Conservation (phyloP, 2,329 filamentous ascomycete genomes). For the Xylaria hypoxylon region DNA sequence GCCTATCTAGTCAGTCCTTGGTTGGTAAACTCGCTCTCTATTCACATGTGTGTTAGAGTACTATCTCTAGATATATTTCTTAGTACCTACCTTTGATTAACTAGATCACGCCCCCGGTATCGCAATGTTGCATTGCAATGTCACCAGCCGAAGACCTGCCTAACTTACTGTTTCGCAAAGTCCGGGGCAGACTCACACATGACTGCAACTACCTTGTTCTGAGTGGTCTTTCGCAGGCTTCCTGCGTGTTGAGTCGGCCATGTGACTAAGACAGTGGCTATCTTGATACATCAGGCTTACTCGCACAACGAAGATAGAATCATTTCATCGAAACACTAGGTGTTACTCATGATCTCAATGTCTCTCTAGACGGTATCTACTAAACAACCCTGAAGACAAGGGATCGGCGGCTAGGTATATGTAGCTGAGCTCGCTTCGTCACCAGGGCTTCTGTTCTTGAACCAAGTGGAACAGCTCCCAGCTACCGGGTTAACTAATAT, state of each 20-base stretch:
- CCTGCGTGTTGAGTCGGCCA: neutral
- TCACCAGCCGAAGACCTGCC: neutral
- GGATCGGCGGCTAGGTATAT: slow-evolving; percentile 17
- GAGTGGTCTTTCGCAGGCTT: neutral
- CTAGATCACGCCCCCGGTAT: no score
- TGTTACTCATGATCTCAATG: slow-evolving; percentile 8
- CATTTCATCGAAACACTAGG: slow-evolving; percentile 10
- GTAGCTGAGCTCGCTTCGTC: slow-evolving; percentile 1
- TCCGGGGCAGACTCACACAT: neutral
- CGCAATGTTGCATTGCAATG: neutral
- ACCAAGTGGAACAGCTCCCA: slow-evolving; percentile 16
- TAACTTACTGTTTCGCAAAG: neutral
- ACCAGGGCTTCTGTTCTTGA: neutral
- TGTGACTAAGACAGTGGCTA: no score
- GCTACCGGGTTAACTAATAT: slow-evolving; percentile 31
- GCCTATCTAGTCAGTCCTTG: neutral
- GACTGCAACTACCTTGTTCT: neutral
- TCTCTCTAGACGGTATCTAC: slow-evolving; percentile 1
- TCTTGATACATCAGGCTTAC: slow-evolving; percentile 13
- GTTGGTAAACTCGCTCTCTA: neutral
- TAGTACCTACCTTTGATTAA: neutral
- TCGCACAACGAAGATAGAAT: slow-evolving; percentile 4
- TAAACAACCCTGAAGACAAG: neutral
- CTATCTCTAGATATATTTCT: slow-evolving; percentile 15
- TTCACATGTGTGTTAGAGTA: slow-evolving; percentile 9